Base-by-base conservation (phyloP, 2,329 filamentous ascomycete genomes). In the Elsinoe australis region DNA sequence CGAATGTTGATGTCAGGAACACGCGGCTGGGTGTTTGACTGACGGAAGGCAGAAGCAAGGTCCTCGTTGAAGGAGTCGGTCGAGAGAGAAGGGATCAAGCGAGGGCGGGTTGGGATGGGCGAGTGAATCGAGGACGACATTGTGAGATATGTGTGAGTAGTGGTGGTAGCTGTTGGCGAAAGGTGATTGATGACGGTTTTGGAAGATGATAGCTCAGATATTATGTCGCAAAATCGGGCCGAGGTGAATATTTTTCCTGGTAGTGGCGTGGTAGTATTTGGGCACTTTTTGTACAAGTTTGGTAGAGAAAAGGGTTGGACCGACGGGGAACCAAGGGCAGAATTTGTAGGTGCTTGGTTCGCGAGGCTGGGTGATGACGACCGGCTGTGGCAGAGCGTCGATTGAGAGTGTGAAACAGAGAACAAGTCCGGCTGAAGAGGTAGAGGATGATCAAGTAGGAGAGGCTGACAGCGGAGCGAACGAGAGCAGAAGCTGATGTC, bases 21-120 rank as follows among this genome's bases (percentile, higher is more conserved):
- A 32, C 52, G 52, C 15, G 52, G 52, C 8, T 50, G 38, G 8
- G 52, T 41, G 22, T 49, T 49, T 1, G 52, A 54, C 3, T 51
- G 47, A 28, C 33, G 36, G 15, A 54, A 54, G n/a, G 52, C 52
- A 14, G 41, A 36, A 14, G 47, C 47, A 36, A 54, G 19, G 34
- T 52, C 52, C 33, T 54, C 52, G 29, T 50, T 49, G 48, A 54
- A 54, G 8, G 52, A 54, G 36, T 50, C 48, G n/a, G 50, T 38
- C 19, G 47, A 47, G 18, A 46, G 12, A 29, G 49, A 44, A 9
- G 36, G 26, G 12, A 44, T 24, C 14, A 51, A 21, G n/a, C 41
- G 31, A 18, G 49, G 46, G 6, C 49, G 44, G 31, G 22, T 34
- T 21, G 51, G 33, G 18, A 39, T 31, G 3, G 51, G 39, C 35